phyloP scores from a whole-genome alignment of 2,329 filamentous ascomycete species.

The Sarocladiaceae sp. region DNA sequence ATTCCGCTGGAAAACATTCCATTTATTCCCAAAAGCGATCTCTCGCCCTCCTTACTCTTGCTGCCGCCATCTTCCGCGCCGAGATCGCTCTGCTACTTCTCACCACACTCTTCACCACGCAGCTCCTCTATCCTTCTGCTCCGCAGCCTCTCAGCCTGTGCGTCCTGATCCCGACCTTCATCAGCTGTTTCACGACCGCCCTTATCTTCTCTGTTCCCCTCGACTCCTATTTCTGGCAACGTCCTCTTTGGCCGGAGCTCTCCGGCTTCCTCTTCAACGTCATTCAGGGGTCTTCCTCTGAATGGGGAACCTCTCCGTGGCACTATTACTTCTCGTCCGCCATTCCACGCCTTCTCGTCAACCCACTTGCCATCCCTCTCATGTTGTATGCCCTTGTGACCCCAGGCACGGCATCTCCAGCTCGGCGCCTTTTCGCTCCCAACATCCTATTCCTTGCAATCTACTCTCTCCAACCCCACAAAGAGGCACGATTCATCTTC shows the following conservation, averaged over 20 bases:
- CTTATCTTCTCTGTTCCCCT: conserved; percentile 65
- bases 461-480: conserved; percentile 89
- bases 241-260: conserved; percentile 81
- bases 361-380: conserved; percentile 60
- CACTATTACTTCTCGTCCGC: conserved; percentile 80
- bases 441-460: conserved; percentile 65
- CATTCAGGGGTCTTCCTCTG: conserved; percentile 70
- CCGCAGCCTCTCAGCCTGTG: conserved; percentile 41
- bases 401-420: conserved; percentile 36
- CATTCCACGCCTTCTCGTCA: conserved; percentile 76
- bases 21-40: conserved; percentile 51
- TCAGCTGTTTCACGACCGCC: conserved; percentile 58
- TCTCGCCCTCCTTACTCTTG: conserved; percentile 69
- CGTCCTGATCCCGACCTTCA: conserved; percentile 60
- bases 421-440: conserved; percentile 53
- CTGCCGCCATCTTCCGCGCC: conserved; percentile 80
- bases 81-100: conserved; percentile 78
- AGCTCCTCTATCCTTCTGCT: conserved; percentile 33
- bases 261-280: conserved; percentile 89
- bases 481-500: conserved; percentile 92
- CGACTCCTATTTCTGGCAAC: conserved; percentile 94
- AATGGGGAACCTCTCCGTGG: conserved; percentile 84
- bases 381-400: conserved; percentile 45
- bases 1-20: conserved; percentile 20
- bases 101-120: conserved; percentile 58